These are phyloP conservation scores for Globisporangium rhizosaccharum DNA, from an alignment of 352 stramenopile genomes.

Conservation along the genomic window DNA sequence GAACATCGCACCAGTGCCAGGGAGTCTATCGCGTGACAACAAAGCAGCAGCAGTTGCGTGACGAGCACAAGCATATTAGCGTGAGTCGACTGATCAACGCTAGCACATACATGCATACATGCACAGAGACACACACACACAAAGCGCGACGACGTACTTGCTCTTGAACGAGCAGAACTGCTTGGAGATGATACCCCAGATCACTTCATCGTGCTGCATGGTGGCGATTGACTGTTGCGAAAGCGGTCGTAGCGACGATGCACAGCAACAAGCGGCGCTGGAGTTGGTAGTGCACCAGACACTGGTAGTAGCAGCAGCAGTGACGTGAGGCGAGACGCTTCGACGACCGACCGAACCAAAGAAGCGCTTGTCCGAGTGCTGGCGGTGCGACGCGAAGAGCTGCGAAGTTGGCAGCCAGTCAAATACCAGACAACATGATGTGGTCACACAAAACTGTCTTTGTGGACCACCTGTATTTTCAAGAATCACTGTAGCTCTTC, in stretches of 20 bases:
- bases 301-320: not conserved
- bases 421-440: not conserved
- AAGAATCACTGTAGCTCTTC: too few relatives aligned
- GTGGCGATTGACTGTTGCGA: slow-evolving; percentile 5
- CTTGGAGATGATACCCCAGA: slow-evolving; percentile 98
- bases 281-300: not conserved
- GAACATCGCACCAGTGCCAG: slow-evolving; percentile 91
- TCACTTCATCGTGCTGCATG: slow-evolving; percentile 98
- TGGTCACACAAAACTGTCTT: too few relatives aligned
- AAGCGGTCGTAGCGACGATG: not conserved
- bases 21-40: slow-evolving; percentile 18
- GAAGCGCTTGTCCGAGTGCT: slow-evolving; percentile 4
- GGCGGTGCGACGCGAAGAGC: slow-evolving; percentile 2
- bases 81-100: not conserved
- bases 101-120: not conserved
- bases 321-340: too few relatives aligned
- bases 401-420: slow-evolving; percentile 14
- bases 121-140: not conserved
- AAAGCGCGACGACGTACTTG: slow-evolving; percentile 51
- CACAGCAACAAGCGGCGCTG: not conserved
- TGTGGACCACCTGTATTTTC: too few relatives aligned
- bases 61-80: not conserved
- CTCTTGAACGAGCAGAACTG: slow-evolving; percentile 99
- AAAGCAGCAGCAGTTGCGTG: not conserved
- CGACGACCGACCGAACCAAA: not conserved